Base-by-base conservation (phyloP, 2,329 filamentous ascomycete genomes). In the Zalaria obscura region DNA sequence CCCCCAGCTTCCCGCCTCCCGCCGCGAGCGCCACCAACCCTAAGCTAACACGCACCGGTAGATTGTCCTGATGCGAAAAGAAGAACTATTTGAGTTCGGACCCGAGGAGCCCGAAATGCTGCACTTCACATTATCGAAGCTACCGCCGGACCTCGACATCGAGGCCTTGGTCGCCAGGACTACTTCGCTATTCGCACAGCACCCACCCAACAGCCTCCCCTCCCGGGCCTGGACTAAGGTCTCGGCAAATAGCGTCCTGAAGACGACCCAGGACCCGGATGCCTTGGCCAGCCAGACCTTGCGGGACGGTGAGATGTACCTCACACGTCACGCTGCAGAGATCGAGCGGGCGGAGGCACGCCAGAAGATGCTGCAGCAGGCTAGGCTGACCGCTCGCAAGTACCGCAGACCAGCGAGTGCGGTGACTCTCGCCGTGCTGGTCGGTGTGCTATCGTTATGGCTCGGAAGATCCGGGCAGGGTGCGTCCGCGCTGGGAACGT, bases 81-180 rank as follows among this genome's bases (percentile, higher is more conserved):
- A 77, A 29, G 87, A 95, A 61, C 73, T 98, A n/a, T 74, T 96
- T 48, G 81, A 84, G 39, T 83, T 86, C n/a, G 76, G 80, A 1
- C 61, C 70, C 18, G 83, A 93, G 49, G 87, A 94, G 57, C 81
- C 85, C 5, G 89, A 96, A 54, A 93, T 98, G 75, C 73, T 98
- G 25, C 87, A 94, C 58, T 83, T 80, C 45, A 79, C 84, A 31
- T 74, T 98, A 8, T 85, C 84, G 35, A 94, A 91, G 60, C 72
- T 98, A 5, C 91, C 91, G 1, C 73, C 77, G 40, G 79, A 80
- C 11, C 75, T 94, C 43, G 75, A 93, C 55, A 66, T 98, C 25
- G 89, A 98, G 50, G 67, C 66, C 5, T 72, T 95, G 40, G 81
- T 98, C 47, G 57, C 67, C 11, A 69, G 72, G 39, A 77, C 89